Conservation (phyloP, 1,284 basidiomycete species). For the Fomitopsis betulina region DNA sequence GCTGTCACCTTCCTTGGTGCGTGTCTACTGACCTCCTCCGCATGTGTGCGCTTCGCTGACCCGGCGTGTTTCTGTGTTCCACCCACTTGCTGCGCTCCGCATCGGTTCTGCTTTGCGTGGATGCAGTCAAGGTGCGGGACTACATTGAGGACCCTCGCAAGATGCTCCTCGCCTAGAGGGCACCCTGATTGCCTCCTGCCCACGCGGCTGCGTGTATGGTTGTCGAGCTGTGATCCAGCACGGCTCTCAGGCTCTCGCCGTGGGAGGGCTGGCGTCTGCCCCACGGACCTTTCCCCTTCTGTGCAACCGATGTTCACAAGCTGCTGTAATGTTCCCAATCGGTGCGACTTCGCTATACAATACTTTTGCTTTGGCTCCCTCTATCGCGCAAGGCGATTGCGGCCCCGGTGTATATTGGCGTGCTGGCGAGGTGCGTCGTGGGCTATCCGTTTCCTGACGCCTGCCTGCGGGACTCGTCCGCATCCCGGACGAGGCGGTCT, state of each 20-base stretch:
- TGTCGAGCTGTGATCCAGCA: not conserved
- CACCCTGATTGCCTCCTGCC: not conserved
- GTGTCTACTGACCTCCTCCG: slow-evolving; percentile 25
- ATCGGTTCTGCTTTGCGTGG: not conserved
- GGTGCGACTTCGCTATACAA: slow-evolving; percentile 1
- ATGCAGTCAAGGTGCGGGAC: slow-evolving; percentile 63
- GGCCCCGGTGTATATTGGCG: not conserved
- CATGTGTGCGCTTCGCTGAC: slow-evolving; percentile 5
- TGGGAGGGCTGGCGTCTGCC: not conserved
- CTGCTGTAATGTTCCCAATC: slow-evolving; percentile 1
- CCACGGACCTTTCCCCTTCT: not conserved
- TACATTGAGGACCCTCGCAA: slow-evolving; percentile 66
- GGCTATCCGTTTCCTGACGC: not conserved
- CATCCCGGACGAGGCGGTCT: not conserved
- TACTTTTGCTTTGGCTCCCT: not conserved
- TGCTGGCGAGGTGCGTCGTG: not conserved
- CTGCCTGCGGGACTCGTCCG: not conserved
- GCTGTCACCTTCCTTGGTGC: slow-evolving; percentile 96
- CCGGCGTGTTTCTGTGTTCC: slow-evolving; percentile 6
- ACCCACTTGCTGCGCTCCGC: not conserved
- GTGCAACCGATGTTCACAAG: slow-evolving; percentile 1
- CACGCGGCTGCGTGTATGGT: not conserved
- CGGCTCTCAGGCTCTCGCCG: not conserved
- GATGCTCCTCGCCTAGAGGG: slow-evolving; percentile 45
- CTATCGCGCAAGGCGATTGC: not conserved